Conservation (phyloP, 2,329 filamentous ascomycete genomes). For the Xylariaceae sp. region DNA sequence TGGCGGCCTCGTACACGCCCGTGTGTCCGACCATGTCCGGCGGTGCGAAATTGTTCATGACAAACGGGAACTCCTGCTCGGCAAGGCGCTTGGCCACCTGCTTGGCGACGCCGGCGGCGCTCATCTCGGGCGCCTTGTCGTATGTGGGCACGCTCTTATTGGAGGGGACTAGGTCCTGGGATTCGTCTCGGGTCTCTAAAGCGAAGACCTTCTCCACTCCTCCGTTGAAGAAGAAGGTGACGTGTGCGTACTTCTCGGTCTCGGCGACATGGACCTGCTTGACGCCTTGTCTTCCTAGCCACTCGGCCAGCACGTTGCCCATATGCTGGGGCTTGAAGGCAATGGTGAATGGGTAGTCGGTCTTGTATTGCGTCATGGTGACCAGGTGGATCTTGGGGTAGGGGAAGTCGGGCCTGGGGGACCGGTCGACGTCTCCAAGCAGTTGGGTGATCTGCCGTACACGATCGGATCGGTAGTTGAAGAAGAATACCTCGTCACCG, state of each 20-base stretch:
- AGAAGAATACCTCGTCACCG: constrained; percentile 95
- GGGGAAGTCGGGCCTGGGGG: constrained; percentile 84
- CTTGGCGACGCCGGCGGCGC: constrained; percentile 84
- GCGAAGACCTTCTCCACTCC: constrained; percentile 96
- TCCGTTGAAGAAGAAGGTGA: constrained; percentile 99
- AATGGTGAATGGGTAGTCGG: constrained; percentile 86
- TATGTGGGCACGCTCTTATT: constrained; percentile 92
- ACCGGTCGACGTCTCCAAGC: constrained; percentile 88
- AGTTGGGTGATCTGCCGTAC: constrained; percentile 96
- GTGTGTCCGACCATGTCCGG: constrained; percentile 99
- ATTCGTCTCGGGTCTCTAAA: constrained; percentile 86
- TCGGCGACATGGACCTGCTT: constrained; percentile 97
- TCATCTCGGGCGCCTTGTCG: constrained; percentile 95
- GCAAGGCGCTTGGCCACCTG: constrained; percentile 82
- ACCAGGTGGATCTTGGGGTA: constrained; percentile 91
- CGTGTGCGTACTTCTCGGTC: constrained; percentile 99
- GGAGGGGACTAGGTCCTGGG: constrained; percentile 76
- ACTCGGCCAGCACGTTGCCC: constrained; percentile 98
- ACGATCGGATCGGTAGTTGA: constrained; percentile 99
- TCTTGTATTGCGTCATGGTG: constrained; percentile 99
- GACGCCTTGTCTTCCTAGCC: constrained; percentile 84
- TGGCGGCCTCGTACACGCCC: constrained; percentile 92
- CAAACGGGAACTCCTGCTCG: constrained; percentile 87
- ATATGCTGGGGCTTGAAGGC: constrained; percentile 95
- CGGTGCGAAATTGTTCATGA: constrained; percentile 99